Percentiles rank a stretch among this genome's conserved stretches.
These are phyloP conservation scores for Daedaleopsis nitida DNA, from an alignment of 768 basidiomycete genomes.

Conservation along the genomic window DNA sequence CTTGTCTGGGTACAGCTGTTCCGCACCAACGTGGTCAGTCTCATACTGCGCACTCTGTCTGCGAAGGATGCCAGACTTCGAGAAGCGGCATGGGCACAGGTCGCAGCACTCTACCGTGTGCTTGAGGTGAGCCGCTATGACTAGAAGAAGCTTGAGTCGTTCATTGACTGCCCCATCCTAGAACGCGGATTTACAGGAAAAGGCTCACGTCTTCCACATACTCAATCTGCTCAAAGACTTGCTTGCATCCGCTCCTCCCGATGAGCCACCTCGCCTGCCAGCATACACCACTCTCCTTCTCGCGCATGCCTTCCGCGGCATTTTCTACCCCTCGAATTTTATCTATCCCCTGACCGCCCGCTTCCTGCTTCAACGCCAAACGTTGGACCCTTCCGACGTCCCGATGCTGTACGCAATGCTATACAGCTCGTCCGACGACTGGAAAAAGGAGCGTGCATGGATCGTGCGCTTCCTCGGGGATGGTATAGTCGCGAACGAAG, in stretches of 20 bases:
- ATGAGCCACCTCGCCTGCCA: constrained; percentile 59
- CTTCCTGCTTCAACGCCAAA: constrained; percentile 88
- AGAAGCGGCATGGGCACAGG: constrained; percentile 57
- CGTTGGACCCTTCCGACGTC: constrained; percentile 79
- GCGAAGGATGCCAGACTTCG: constrained; percentile 64
- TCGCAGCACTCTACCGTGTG: constrained; percentile 59
- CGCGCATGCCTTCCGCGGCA: constrained; percentile 74
- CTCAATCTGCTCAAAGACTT: constrained; percentile 68
- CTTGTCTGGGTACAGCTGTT: constrained; percentile 87
- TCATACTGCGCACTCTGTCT: constrained; percentile 74
- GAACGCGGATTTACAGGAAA: constrained; percentile 75
- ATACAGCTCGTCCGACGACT: constrained; percentile 73
- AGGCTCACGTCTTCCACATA: constrained; percentile 70
- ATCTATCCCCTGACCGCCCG: constrained; percentile 85
- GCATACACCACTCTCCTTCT: constrained; percentile 81
- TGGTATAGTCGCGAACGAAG: constrained; percentile 70
- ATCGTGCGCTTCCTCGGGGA: constrained; percentile 83
- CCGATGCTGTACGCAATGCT: constrained; percentile 91
- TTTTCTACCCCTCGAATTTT: constrained; percentile 88
- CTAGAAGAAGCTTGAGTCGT: no score
- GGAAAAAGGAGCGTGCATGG: constrained; percentile 90
- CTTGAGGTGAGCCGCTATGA: constrained; percentile 54
- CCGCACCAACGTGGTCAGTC: constrained; percentile 73
- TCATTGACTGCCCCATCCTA: constrained; percentile 15
- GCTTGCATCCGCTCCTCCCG: constrained; percentile 39